phyloP scores from a whole-genome alignment of 2,329 filamentous ascomycete species.

The Aspergillus sp. region DNA sequence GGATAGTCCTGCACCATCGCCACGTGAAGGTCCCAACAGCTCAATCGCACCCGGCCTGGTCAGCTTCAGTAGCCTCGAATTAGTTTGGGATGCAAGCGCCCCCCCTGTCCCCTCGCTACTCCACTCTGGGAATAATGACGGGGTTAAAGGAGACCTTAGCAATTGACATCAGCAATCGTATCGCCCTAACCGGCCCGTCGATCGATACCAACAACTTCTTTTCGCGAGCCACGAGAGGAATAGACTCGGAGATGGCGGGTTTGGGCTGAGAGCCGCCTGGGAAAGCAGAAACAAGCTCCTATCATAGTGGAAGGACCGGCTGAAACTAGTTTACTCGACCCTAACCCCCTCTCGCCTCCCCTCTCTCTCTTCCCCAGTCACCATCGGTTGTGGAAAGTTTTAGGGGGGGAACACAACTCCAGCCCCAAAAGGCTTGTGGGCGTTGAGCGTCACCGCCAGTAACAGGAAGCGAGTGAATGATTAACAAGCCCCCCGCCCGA shows the following conservation, averaged over 20 bases:
- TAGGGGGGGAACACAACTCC: conserved; percentile 13
- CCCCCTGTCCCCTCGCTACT: neutral
- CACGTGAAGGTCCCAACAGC: conserved; percentile 8
- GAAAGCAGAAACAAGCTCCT: conserved; percentile 13
- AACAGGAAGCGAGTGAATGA: conserved; percentile 5
- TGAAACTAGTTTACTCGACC: conserved; percentile 10
- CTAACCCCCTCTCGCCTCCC: conserved; percentile 1
- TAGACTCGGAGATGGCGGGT: conserved; percentile 4
- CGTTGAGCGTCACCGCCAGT: neutral
- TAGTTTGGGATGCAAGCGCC: neutral
- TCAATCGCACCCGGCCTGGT: conserved; percentile 6
- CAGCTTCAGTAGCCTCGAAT: neutral
- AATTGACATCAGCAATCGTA: neutral
- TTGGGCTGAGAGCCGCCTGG: conserved; percentile 6
- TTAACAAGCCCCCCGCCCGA: conserved; percentile 1
- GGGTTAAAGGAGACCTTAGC: neutral
- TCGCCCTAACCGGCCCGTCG: conserved; percentile 4
- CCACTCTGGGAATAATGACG: neutral
- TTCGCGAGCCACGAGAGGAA: neutral
- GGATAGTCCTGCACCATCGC: conserved; percentile 15
- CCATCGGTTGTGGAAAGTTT: neutral
- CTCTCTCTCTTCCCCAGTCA: neutral
- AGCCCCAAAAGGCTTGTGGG: conserved; percentile 22
- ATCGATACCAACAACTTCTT: conserved; percentile 7
- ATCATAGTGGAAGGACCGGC: conserved; percentile 13